Conservation (phyloP, 306 rosid genomes). For the Pterocarpus santalinus region DNA sequence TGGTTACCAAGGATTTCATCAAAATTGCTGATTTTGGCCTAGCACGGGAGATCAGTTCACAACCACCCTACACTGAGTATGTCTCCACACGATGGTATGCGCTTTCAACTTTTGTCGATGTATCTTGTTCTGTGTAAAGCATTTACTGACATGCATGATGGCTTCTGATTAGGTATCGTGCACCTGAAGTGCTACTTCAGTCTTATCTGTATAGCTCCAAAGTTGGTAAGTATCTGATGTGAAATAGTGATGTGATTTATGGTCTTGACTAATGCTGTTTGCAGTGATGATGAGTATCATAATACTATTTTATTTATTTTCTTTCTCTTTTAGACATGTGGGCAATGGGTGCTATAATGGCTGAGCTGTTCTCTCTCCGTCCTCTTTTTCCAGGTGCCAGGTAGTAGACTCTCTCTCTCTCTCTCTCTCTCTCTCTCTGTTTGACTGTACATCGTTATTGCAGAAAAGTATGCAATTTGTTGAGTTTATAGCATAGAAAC, state of each 20-base stretch:
- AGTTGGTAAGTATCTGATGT: constrained; percentile 78
- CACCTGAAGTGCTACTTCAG: constrained; percentile 98
- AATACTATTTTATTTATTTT: constrained; percentile 24
- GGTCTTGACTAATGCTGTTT: constrained; percentile 21
- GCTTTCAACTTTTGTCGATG: constrained; percentile 18
- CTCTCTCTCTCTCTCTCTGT: not conserved
- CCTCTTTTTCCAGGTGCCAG: constrained; percentile 95
- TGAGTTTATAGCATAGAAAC: not conserved
- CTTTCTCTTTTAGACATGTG: constrained; percentile 76
- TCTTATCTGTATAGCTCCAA: constrained; percentile 80
- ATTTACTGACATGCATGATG: constrained; percentile 22
- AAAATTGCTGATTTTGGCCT: constrained; percentile 98
- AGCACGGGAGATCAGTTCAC: constrained; percentile 87
- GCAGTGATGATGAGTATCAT: constrained; percentile 6
- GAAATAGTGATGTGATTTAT: constrained; percentile 12
- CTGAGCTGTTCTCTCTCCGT: constrained; percentile 89
- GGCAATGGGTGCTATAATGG: constrained; percentile 99
- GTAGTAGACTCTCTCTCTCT: constrained; percentile 47
- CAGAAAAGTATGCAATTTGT: not conserved
- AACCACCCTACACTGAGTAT: constrained; percentile 94
- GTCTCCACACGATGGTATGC: constrained; percentile 96
- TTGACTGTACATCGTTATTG: not conserved
- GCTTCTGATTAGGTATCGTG: constrained; percentile 84
- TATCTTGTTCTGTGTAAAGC: constrained; percentile 15
- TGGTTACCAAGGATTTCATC: constrained; percentile 80